phyloP scores from a whole-genome alignment of 75 land plant species.

The Pseudotsuga menziesii region DNA sequence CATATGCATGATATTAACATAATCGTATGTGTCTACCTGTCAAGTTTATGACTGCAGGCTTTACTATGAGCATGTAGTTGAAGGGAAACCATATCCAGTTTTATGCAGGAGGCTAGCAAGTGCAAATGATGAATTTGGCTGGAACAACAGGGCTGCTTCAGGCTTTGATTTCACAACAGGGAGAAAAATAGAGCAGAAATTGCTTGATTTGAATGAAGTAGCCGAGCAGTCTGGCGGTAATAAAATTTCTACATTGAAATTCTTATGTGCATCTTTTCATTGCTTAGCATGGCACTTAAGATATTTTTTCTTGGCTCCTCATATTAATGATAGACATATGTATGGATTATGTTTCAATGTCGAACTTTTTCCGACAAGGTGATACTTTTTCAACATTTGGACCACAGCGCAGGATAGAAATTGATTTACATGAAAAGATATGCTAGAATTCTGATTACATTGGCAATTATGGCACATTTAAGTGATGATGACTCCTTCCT shows the following conservation, averaged over 20 bases:
- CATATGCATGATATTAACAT: no score
- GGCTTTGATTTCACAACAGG: constrained; percentile 65
- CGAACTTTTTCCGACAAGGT: no score
- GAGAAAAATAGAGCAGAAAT: constrained; percentile 53
- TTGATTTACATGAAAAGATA: no score
- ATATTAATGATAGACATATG: no score
- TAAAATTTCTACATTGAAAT: not conserved
- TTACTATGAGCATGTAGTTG: constrained; percentile 55
- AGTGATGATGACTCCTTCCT: no score
- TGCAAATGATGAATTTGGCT: constrained; percentile 49
- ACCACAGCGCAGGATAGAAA: no score
- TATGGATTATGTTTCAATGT: no score
- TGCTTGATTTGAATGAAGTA: constrained; percentile 62
- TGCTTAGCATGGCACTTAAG: not conserved
- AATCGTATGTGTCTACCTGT: not conserved
- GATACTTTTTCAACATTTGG: no score
- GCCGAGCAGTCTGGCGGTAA: constrained; percentile 65
- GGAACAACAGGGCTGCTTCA: constrained; percentile 38
- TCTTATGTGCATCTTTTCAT: not conserved
- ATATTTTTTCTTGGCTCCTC: not conserved
- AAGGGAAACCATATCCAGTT: constrained; percentile 59
- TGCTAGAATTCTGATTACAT: no score
- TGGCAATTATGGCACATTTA: no score
- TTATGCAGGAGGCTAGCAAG: constrained; percentile 51
- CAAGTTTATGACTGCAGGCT: constrained; percentile 26